Evolutionary conservation across 2,329 filamentous ascomycete species (phyloP).

Genomic region (Fusarium redolens): DNA sequence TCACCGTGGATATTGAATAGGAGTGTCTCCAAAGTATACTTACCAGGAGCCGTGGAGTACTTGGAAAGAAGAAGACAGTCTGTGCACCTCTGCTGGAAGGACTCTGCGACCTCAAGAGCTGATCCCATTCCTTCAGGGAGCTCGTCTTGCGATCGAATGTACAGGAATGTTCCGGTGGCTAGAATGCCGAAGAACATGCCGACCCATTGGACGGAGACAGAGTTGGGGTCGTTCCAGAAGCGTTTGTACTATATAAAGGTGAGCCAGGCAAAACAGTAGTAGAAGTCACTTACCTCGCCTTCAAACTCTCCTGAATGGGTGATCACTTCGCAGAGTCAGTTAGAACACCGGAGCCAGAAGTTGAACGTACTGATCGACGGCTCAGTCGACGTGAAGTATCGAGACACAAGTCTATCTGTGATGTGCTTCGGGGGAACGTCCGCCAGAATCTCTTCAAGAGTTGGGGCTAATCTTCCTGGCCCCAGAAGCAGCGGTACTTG

Average conservation of each 20-base stretch:
- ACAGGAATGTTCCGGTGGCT: slow-evolving; percentile 23
- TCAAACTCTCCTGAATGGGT: slow-evolving; percentile 33
- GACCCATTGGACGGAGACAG: slow-evolving; percentile 20
- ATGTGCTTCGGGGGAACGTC: slow-evolving; percentile 25
- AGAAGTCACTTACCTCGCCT: slow-evolving; percentile 4
- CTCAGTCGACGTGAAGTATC: slow-evolving; percentile 29
- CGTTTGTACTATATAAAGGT: slow-evolving; percentile 4
- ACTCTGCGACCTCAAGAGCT: slow-evolving; percentile 13
- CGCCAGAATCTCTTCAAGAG: slow-evolving; percentile 21
- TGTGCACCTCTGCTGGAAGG: slow-evolving; percentile 24
- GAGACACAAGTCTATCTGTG: slow-evolving; percentile 28
- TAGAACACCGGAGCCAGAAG: accelerated
- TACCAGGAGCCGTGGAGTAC: slow-evolving; percentile 19
- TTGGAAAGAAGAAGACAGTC: slow-evolving; percentile 34
- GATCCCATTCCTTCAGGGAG: slow-evolving; percentile 11
- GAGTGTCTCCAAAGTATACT: slow-evolving; percentile 24
- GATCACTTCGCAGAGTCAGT: slow-evolving; percentile 15
- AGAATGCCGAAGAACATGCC: slow-evolving; percentile 30
- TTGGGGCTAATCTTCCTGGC: neutral
- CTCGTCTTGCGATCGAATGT: slow-evolving; percentile 26
- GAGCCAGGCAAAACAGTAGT: accelerated
- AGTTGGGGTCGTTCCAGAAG: slow-evolving; percentile 25
- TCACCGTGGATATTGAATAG: slow-evolving; percentile 32
- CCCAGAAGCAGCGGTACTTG: slow-evolving; percentile 28
- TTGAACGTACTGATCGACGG: slow-evolving; percentile 20